These are phyloP conservation scores for Dipodascus albidus DNA, from an alignment of 805 yeast species.

Conservation along the genomic window DNA sequence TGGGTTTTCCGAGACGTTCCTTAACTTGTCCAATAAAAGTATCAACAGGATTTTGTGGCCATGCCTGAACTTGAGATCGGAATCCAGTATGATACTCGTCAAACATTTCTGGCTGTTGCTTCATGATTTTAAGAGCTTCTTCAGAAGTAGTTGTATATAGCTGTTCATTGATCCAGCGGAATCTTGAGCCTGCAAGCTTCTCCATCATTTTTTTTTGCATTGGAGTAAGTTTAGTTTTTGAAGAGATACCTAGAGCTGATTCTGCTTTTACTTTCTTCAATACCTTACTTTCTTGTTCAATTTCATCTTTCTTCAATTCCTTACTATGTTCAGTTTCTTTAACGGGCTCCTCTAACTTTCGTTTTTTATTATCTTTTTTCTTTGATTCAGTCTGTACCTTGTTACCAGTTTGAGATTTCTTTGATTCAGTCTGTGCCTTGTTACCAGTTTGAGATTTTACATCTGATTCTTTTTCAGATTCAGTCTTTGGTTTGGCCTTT, in stretches of 20 bases:
- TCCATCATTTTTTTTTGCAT: constrained; percentile 89
- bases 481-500: background rate
- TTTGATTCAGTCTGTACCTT: constrained; percentile 8
- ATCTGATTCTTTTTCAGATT: constrained; percentile 13
- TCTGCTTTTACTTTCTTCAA: background rate
- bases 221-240: constrained; percentile 16
- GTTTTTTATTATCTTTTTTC: background rate
- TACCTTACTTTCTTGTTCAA: background rate
- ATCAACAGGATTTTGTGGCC: constrained; percentile 99
- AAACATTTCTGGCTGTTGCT: constrained; percentile 76
- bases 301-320: constrained; percentile 2
- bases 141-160: constrained; percentile 79
- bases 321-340: constrained; percentile 7
- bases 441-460: constrained; percentile 16
- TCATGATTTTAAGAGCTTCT: constrained; percentile 60
- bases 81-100: constrained; percentile 95
- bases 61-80: constrained; percentile 83
- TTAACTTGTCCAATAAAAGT: constrained; percentile 67
- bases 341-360: background rate
- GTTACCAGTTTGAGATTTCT: constrained; percentile 6
- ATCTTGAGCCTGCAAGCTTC: constrained; percentile 86
- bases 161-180: constrained; percentile 97
- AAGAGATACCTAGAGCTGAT: constrained; percentile 1
- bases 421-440: background rate
- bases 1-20: constrained; percentile 37